Evolutionary conservation across 441 rosid genomes (phyloP), one percentile per base, ranked within the genome.

Genomic region (Pelargonium myrrhifolium): DNA sequence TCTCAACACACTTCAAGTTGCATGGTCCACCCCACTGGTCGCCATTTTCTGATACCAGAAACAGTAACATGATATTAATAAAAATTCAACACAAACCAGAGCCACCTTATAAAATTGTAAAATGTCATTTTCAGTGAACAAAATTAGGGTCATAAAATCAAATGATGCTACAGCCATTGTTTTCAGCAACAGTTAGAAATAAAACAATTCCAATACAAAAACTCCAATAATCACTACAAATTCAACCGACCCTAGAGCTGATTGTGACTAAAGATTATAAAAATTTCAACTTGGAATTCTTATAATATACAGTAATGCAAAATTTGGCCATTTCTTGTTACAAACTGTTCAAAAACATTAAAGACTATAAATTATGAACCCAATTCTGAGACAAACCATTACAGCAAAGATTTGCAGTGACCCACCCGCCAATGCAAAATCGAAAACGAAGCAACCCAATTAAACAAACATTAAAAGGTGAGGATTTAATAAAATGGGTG

Each of bases 1-100:
- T 42, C 68, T 69, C 59, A 62, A 76, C 72, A 72, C 74, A 68
- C 65, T 65, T 53, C 89, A 83, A 83, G 82, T 84, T 78, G 89
- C 83, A 72, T 78, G 81, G 77, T 70, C 79, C 77, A 74, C n/a
- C 71, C 62, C 71, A 31, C 67, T 24, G 71, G 28, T 51, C 64
- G 40, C 24, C 66, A 67, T 68, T 73, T 73, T 64, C 76, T 75
- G 12, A 70, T 65, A 12, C 28, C 42, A 65, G 5, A 53, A 71
- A 59, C 71, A 62, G 68, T 43, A 74, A 60, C 79, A 64, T 66
- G 59, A 70, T 71, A 68, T 65, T 10, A 63, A 75, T 73, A 71
- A 78, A 78, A 76, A 58, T 28, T 66, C 66, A 73, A 42, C 21
- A 3, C 11, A 58, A 64, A 68, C 22, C 18, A 4, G 31, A 71